Evolutionary conservation across 2,329 filamentous ascomycete genomes (phyloP).

Genomic region (Macrophomina pseudophaseolina): DNA sequence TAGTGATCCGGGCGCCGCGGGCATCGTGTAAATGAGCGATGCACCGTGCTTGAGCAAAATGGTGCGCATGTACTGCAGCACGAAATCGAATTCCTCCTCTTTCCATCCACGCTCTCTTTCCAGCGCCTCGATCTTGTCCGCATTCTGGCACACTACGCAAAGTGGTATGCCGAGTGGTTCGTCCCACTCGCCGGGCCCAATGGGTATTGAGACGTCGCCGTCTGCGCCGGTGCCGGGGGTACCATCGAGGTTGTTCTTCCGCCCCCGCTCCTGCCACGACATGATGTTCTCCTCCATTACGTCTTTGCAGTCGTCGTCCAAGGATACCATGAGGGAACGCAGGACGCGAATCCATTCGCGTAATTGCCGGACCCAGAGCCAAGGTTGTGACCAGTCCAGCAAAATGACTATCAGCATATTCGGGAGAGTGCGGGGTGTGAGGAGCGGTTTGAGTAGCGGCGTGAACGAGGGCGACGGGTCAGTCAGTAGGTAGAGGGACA

Average conservation of each 20-base stretch:
- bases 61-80: slow-evolving; percentile 90
- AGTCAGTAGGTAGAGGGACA: slow-evolving; percentile 88
- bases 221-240: slow-evolving; percentile 19
- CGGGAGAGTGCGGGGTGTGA: slow-evolving; percentile 81
- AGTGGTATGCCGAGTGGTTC: slow-evolving; percentile 85
- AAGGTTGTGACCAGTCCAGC: slow-evolving; percentile 95
- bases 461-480: slow-evolving; percentile 83
- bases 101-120: slow-evolving; percentile 93
- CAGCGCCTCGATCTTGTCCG: slow-evolving; percentile 86
- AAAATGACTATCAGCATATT: slow-evolving; percentile 87
- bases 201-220: slow-evolving; percentile 72
- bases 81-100: slow-evolving; percentile 95
- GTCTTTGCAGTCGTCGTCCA: slow-evolving; percentile 77
- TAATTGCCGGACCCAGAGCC: slow-evolving; percentile 87
- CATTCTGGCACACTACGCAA: slow-evolving; percentile 95
- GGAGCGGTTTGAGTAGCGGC: slow-evolving; percentile 79
- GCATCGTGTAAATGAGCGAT: slow-evolving; percentile 55
- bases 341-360: slow-evolving; percentile 88
- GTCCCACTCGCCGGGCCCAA: slow-evolving; percentile 92
- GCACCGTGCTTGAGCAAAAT: slow-evolving; percentile 79
- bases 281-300: slow-evolving; percentile 87
- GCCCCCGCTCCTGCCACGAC: slow-evolving; percentile 69
- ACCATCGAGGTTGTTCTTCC: slow-evolving; percentile 28
- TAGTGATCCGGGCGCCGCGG: slow-evolving; percentile 69
- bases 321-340: slow-evolving; percentile 73